Percentiles rank a stretch among this genome's conserved stretches.
These are phyloP conservation scores for Candolleomyces aberdarensis DNA, from an alignment of 768 basidiomycete genomes.

Conservation along the genomic window DNA sequence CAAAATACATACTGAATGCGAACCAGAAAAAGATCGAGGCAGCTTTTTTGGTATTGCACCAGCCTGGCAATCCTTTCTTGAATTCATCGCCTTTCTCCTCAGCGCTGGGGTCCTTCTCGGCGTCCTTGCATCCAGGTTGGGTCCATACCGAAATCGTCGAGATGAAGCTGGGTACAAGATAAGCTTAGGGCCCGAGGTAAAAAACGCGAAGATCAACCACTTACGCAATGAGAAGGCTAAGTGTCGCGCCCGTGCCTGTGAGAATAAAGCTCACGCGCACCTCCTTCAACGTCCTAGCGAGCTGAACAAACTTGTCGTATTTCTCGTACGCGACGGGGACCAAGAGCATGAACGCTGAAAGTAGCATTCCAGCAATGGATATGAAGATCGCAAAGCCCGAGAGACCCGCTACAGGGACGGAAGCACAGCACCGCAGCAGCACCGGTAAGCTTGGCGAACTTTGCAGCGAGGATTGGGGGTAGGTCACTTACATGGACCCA, in stretches of 20 bases:
- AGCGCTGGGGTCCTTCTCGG: slow-evolving; percentile 78
- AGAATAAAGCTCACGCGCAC: slow-evolving; percentile 83
- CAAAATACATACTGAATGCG: slow-evolving; percentile 55
- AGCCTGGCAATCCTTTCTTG: slow-evolving; percentile 64
- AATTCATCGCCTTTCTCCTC: slow-evolving; percentile 60
- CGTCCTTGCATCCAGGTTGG: slow-evolving; percentile 83
- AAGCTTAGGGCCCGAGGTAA: slow-evolving; percentile 3
- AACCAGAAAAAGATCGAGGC: slow-evolving; percentile 90
- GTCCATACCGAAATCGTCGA: slow-evolving; percentile 86
- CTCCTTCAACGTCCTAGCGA: slow-evolving; percentile 81
- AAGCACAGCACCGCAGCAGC: no score
- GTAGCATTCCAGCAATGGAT: slow-evolving; percentile 65
- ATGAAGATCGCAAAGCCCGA: slow-evolving; percentile 84
- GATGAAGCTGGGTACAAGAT: slow-evolving; percentile 49
- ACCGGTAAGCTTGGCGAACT: no score
- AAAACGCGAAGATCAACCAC: slow-evolving; percentile 25
- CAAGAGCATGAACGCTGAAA: slow-evolving; percentile 69
- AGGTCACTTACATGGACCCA: slow-evolving; percentile 77
- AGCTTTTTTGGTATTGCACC: slow-evolving; percentile 93
- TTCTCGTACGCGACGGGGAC: slow-evolving; percentile 83
- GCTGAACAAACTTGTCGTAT: slow-evolving; percentile 73
- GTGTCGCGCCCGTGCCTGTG: slow-evolving; percentile 60
- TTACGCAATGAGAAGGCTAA: slow-evolving; percentile 75
- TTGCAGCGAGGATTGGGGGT: neutral
- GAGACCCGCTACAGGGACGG: slow-evolving; percentile 63